These are phyloP conservation scores for Cyberlindnera sargentensis DNA, from an alignment of 805 yeast genomes.

Conservation along the genomic window DNA sequence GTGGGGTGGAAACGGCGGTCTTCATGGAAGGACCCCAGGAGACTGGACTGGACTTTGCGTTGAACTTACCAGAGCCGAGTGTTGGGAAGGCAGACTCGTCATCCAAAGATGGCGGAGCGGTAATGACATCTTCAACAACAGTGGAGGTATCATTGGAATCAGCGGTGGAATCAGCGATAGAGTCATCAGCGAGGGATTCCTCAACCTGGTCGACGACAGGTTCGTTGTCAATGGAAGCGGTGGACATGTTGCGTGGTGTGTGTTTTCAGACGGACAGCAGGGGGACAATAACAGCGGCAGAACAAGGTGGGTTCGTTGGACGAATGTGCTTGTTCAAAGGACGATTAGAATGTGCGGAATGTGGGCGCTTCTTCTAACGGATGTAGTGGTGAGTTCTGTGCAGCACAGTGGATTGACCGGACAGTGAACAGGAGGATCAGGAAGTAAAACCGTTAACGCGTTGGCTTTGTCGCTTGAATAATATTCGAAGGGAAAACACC, in stretches of 20 bases:
- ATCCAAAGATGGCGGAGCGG: constrained; percentile 33
- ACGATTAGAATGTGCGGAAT: neutral
- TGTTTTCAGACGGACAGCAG: constrained; percentile 1
- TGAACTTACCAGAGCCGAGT: constrained; percentile 40
- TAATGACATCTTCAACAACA: constrained; percentile 1
- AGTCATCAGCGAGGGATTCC: neutral
- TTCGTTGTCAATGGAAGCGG: neutral
- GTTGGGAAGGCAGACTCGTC: constrained; percentile 61
- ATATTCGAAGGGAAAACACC: too few species aligned
- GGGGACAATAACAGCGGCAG: neutral
- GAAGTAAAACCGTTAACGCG: too few species aligned
- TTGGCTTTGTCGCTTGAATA: too few species aligned
- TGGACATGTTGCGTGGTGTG: neutral
- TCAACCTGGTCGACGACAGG: neutral
- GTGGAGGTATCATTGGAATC: neutral
- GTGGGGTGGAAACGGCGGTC: constrained; percentile 10
- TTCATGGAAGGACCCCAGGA: constrained; percentile 36
- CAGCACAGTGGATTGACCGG: too few species aligned
- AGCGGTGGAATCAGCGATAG: neutral
- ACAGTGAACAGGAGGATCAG: too few species aligned
- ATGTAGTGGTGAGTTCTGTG: too few species aligned
- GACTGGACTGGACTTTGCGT: constrained; percentile 22
- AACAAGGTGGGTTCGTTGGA: neutral
- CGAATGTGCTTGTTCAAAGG: neutral
- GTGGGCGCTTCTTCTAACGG: too few species aligned